Evolutionary conservation across 2,329 filamentous ascomycete genomes (phyloP).

Genomic region (Chaetomium strumarium): DNA sequence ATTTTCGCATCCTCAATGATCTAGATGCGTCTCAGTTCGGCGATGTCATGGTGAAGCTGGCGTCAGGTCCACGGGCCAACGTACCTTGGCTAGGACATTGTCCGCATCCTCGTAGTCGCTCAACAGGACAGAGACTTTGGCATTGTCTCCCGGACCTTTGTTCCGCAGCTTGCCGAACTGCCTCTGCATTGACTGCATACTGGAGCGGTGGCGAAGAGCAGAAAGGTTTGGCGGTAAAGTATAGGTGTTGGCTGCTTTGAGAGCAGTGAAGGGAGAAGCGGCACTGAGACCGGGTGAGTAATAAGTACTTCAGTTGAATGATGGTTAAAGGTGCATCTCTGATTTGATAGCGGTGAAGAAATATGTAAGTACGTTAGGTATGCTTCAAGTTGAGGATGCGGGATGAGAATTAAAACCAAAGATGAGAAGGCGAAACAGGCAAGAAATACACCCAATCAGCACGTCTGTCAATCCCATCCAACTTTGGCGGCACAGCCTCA

Average conservation of each 20-base stretch:
- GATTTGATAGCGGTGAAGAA: too few species aligned
- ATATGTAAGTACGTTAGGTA: too few species aligned
- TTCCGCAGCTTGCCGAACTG: conserved; percentile 68
- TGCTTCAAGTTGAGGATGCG: too few species aligned
- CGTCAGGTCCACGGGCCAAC: not conserved
- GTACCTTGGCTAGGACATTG: conserved; percentile 64
- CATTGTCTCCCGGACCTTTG: conserved; percentile 64
- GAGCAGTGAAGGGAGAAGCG: not conserved
- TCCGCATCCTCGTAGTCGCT: conserved; percentile 79
- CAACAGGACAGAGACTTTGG: conserved; percentile 66
- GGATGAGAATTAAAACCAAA: too few species aligned
- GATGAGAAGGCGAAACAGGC: too few species aligned
- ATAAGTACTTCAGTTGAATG: too few species aligned
- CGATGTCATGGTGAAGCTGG: not conserved
- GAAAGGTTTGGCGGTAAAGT: not conserved
- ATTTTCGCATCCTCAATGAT: conserved; percentile 68
- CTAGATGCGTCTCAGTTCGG: conserved; percentile 36
- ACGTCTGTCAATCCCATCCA: too few species aligned
- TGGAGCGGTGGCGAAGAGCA: conserved; percentile 21
- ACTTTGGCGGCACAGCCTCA: not conserved
- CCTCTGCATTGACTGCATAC: conserved; percentile 67
- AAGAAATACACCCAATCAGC: too few species aligned
- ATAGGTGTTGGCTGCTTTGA: not conserved
- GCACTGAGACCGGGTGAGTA: not conserved
- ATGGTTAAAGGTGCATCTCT: too few species aligned